Percentiles rank a stretch among this genome's conserved stretches.
phyloP scores from a whole-genome alignment of 2,329 filamentous ascomycete genomes.

The Mycosphaerella sp. region DNA sequence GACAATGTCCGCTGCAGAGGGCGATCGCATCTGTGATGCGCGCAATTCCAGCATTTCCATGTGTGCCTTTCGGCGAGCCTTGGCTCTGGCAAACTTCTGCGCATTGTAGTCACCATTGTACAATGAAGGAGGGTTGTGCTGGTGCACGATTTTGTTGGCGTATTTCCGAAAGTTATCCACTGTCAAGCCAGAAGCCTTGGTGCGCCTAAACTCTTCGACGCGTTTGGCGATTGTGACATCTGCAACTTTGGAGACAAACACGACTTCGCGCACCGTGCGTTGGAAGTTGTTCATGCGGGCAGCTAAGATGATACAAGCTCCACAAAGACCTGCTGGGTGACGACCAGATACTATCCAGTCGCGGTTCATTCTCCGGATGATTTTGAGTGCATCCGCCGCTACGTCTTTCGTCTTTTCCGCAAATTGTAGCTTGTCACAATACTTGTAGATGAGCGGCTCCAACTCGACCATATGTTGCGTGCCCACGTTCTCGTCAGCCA shows the following conservation, averaged over 20 bases:
- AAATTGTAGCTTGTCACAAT: constrained; percentile 88
- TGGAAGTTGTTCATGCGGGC: constrained; percentile 98
- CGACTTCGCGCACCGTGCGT: constrained; percentile 83
- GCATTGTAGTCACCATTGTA: constrained; percentile 56
- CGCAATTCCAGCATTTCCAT: constrained; percentile 13
- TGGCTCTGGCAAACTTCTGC: constrained; percentile 32
- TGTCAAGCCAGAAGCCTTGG: constrained; percentile 75
- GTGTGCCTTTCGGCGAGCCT: constrained; percentile 27
- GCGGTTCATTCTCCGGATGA: constrained; percentile 86
- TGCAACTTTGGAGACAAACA: constrained; percentile 97
- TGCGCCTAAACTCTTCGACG: constrained; percentile 83
- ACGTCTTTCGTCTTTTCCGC: constrained; percentile 74
- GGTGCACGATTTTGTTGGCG: constrained; percentile 61
- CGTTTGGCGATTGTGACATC: constrained; percentile 89
- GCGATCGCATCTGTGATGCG: constrained; percentile 10
- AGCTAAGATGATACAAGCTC: constrained; percentile 87
- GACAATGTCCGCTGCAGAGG: constrained; percentile 7
- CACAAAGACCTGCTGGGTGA: constrained; percentile 87
- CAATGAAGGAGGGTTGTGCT: constrained; percentile 77
- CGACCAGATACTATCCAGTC: constrained; percentile 98
- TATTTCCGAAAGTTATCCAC: constrained; percentile 76
- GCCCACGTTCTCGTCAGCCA: constrained; percentile 42
- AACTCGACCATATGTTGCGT: constrained; percentile 63
- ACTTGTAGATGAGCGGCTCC: constrained; percentile 85
- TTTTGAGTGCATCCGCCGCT: constrained; percentile 77